A percentile compares a stretch with the other conserved stretches of the same genome.
phyloP scores from a whole-genome alignment of 2,329 filamentous ascomycete species.

The Xylariaceae sp. region DNA sequence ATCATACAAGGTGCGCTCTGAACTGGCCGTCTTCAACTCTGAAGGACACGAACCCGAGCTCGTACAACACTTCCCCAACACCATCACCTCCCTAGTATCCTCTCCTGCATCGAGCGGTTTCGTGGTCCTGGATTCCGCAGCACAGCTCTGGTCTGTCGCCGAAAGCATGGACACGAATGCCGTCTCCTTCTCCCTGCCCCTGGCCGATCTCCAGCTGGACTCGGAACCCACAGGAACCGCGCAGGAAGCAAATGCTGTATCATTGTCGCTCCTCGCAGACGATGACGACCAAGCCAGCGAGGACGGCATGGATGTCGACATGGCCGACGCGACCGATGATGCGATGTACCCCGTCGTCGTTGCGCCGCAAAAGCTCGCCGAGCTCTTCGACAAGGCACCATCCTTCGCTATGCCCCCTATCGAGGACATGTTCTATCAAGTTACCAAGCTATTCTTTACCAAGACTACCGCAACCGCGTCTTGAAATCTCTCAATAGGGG shows the following conservation, averaged over 20 bases:
- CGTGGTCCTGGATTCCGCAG: slow-evolving; percentile 67
- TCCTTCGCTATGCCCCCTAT: slow-evolving; percentile 66
- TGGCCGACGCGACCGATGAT: slow-evolving; percentile 44
- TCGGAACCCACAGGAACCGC: slow-evolving; percentile 28
- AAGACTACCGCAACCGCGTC: slow-evolving; percentile 41
- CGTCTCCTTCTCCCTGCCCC: slow-evolving; percentile 48
- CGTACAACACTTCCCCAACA: slow-evolving; percentile 49
- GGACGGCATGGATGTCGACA: slow-evolving; percentile 43
- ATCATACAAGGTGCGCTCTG: slow-evolving; percentile 42
- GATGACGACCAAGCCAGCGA: slow-evolving; percentile 38
- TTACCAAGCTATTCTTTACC: slow-evolving; percentile 58
- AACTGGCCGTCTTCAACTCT: slow-evolving; percentile 63
- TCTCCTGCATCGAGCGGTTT: slow-evolving; percentile 64
- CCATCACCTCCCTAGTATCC: slow-evolving; percentile 63
- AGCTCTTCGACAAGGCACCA: slow-evolving; percentile 65
- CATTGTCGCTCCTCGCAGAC: slow-evolving; percentile 35
- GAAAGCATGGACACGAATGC: slow-evolving; percentile 54
- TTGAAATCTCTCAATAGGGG: slow-evolving; percentile 8
- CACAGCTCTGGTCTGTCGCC: slow-evolving; percentile 61
- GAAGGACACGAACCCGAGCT: slow-evolving; percentile 55
- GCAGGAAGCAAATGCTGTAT: slow-evolving; percentile 27
- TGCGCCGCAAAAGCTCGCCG: slow-evolving; percentile 60
- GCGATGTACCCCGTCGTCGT: slow-evolving; percentile 56
- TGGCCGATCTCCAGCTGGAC: slow-evolving; percentile 50
- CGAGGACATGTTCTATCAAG: slow-evolving; percentile 69